Percentiles rank a stretch among this genome's conserved stretches.
phyloP scores from a whole-genome alignment of 1,284 basidiomycete genomes.

The Blastosporella zonata region DNA sequence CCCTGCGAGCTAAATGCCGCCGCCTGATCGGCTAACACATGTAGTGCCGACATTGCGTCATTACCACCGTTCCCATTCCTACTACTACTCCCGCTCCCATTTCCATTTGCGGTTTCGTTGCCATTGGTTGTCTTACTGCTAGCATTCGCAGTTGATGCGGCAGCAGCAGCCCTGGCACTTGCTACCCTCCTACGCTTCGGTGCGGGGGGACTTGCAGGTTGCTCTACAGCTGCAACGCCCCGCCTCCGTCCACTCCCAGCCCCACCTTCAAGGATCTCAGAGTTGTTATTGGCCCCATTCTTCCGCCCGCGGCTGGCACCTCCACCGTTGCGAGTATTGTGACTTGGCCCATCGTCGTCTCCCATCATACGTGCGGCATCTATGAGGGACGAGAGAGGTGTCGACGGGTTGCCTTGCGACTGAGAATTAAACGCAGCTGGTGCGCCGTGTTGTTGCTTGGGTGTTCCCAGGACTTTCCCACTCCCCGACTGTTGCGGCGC shows the following conservation, averaged over 20 bases:
- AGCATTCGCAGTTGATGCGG: background rate
- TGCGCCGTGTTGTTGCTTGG: too few relatives aligned
- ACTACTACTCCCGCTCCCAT: constrained; percentile 3
- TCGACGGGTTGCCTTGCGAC: constrained; percentile 19
- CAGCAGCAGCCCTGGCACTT: constrained; percentile 15
- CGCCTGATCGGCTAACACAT: constrained; percentile 71
- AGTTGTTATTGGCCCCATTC: constrained; percentile 5
- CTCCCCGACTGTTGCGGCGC: background rate
- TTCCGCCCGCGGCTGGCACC: constrained; percentile 2
- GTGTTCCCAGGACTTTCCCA: background rate
- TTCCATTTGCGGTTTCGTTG: background rate
- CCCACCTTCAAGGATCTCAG: background rate
- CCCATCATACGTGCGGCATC: constrained; percentile 63
- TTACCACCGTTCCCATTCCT: constrained; percentile 4
- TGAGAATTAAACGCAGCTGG: constrained; percentile 2
- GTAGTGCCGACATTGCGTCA: constrained; percentile 49
- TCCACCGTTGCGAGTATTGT: background rate
- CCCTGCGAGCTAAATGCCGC: constrained; percentile 37
- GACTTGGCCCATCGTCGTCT: constrained; percentile 5
- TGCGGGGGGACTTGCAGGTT: constrained; percentile 17
- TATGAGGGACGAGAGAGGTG: constrained; percentile 46
- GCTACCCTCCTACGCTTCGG: constrained; percentile 29
- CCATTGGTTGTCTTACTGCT: background rate
- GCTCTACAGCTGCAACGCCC: constrained; percentile 8
- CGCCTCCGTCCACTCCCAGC: constrained; percentile 6